Evolutionary conservation across 2,329 filamentous ascomycete species (phyloP).

Genomic region (Elsinoe batatas): DNA sequence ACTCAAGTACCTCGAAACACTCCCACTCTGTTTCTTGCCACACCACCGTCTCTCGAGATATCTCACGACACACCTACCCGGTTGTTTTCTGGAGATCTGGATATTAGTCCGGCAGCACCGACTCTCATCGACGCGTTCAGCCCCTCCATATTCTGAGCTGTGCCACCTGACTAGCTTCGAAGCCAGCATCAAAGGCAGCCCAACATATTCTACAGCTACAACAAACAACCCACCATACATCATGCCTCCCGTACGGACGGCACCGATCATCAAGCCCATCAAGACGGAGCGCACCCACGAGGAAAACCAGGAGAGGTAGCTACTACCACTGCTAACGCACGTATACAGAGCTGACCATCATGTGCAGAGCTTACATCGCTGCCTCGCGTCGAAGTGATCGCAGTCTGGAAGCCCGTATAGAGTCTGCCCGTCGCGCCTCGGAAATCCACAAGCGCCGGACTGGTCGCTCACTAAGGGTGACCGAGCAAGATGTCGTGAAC

Average conservation of each 20-base stretch:
- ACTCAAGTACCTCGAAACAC: not conserved
- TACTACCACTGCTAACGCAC: slow-evolving; percentile 7
- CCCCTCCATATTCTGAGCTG: not conserved
- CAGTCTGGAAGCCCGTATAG: slow-evolving; percentile 75
- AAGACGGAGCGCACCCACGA: slow-evolving; percentile 68
- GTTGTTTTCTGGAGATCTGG: not conserved
- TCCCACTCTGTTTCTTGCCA: not conserved
- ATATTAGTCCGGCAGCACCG: not conserved
- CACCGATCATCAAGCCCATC: slow-evolving; percentile 32
- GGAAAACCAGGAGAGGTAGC: slow-evolving; percentile 65
- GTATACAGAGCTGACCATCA: not conserved
- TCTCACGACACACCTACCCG: not conserved
- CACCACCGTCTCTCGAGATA: not conserved
- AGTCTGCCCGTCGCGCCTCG: slow-evolving; percentile 81
- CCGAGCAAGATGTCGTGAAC: slow-evolving; percentile 74
- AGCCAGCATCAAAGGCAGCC: not conserved
- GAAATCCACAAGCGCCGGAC: slow-evolving; percentile 83
- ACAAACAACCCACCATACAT: not conserved
- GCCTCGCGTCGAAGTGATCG: slow-evolving; percentile 80
- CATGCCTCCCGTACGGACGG: slow-evolving; percentile 26
- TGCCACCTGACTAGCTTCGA: not conserved
- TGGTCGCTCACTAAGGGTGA: slow-evolving; percentile 70
- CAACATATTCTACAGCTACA: not conserved
- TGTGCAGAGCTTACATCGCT: slow-evolving; percentile 71
- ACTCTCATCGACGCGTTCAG: not conserved